Base-by-base conservation (phyloP, 495 filamentous ascomycete species). In the Neurospora pannonica region DNA sequence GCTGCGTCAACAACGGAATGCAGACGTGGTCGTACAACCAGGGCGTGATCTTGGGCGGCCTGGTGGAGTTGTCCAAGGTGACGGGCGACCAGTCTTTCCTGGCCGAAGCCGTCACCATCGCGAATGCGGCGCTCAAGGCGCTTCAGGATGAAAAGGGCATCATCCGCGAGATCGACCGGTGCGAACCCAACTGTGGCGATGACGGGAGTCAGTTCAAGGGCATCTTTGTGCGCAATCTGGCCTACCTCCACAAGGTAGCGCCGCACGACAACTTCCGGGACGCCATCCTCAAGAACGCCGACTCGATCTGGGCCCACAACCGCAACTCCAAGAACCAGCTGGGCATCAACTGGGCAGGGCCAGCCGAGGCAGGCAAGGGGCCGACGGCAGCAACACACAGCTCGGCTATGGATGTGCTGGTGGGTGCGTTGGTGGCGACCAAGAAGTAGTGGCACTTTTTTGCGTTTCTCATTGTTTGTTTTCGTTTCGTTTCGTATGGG, bases 11-110 rank as follows among this genome's bases (percentile, higher is more conserved):
- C 81, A 93, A 94, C 79, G 85, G 86, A 38, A 80, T 82, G 40
- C 85, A 86, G 9, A 87, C 89, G 69, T 94, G 89, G 88, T 89
- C 91, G 0, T 95, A 95, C 84, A 95, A 94, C 83, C 92, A 95
- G 81, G 92, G 92, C 43, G 91, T 94, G 37, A 84, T 94, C 42
- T 85, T 94, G 15, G 92, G 92, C 17, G 93, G 86, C 0, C 85
- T 94, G 1, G 89, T 91, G 62, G 92, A 94, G 81, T 84, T 94
- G 70, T 81, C 85, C 79, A 83, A 80, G 73, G 90, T 89, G 1
- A 85, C 85, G 2, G 84, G 85, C 0, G 86, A 92, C 76, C 17
- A 74, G 15, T 82, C 84, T n/a, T 86, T 87, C 34, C 81, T 94
- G 13, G 75, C 77, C 28, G 80, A 85, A 1, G 92, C 92, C n/a